Evolutionary conservation across 2,329 filamentous ascomycete genomes (phyloP).

Genomic region (Blastomyces silverae): DNA sequence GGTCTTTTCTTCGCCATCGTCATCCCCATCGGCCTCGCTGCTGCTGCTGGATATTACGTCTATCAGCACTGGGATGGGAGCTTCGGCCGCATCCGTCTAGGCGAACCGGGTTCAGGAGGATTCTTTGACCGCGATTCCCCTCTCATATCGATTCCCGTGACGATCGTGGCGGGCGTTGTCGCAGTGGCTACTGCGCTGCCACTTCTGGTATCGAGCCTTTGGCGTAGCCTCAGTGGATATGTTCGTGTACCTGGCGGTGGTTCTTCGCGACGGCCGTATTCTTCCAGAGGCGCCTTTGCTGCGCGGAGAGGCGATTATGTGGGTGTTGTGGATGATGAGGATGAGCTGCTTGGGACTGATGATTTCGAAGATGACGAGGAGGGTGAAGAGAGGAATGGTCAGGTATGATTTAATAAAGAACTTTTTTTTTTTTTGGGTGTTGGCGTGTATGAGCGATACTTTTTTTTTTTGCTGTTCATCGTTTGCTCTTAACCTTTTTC

Average conservation of each 20-base stretch:
- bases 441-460: neutral
- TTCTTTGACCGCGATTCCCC: slow-evolving; percentile 63
- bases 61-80: slow-evolving; percentile 80
- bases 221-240: slow-evolving; percentile 54
- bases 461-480: neutral
- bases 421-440: neutral
- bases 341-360: slow-evolving; percentile 76
- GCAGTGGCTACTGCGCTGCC: slow-evolving; percentile 66
- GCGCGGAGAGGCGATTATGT: slow-evolving; percentile 81
- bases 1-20: slow-evolving; percentile 81
- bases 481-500: neutral
- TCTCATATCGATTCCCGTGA: slow-evolving; percentile 75
- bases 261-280: slow-evolving; percentile 61
- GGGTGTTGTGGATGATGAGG: slow-evolving; percentile 85
- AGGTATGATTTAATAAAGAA: slow-evolving; percentile 6
- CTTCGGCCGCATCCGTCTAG: slow-evolving; percentile 86
- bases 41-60: slow-evolving; percentile 71
- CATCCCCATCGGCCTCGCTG: slow-evolving; percentile 65
- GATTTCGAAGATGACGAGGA: slow-evolving; percentile 95
- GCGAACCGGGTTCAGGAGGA: slow-evolving; percentile 50
- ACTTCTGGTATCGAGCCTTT: slow-evolving; percentile 63
- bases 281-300: slow-evolving; percentile 82
- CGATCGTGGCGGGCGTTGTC: slow-evolving; percentile 73
- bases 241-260: slow-evolving; percentile 39
- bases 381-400: slow-evolving; percentile 36